Base-by-base conservation (phyloP, 805 yeast species). In the Starmerella apicola region DNA sequence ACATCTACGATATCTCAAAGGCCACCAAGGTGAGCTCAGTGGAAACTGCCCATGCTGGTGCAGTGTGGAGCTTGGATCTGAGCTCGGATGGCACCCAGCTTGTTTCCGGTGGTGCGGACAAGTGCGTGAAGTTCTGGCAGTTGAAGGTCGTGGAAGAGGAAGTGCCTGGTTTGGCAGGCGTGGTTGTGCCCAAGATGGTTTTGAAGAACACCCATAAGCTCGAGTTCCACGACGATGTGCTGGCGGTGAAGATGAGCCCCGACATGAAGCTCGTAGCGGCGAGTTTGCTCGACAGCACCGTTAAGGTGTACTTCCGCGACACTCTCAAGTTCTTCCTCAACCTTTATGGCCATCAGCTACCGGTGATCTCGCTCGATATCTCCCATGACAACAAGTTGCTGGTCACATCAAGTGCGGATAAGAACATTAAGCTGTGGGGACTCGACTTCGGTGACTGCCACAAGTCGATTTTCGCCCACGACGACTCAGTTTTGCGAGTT, bases 361-460 rank as follows among this genome's bases (percentile, higher is more conserved):
- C 98, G 0, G 98, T 91, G 2, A 66, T 91, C 39, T 79, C 95
- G 3, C 73, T 91, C 50, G 98, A 91, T 57, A 85, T 91, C 32
- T 82, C 97, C 1, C 68, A 60, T 51, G 99, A 91, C 59, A 77
- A 88, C 28, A 88, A 91, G 60, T 59, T 91, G 51, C 71, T 91
- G 45, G 76, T 88, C 39, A 83, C 97, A 0, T 82, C 95, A 3
- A 84, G 96, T 1, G 98, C 98, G 0, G 99, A 91, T 62, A 91
- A 91, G 61, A 91, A 91, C 60, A 82, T 91, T 56, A 85, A 93
- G 62, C 81, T 91, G 42, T 91, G 99, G 99, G 99, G 99, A 37
- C 65, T 91, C 43, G 98, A 91, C 59, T 91, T 91, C 61, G 99
- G 99, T 62, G 99, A 91, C 61, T 91, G 98, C 67, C 98, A 91